Evolutionary conservation across 169 alveolate species (phyloP).

Genomic region (Eimeria tenella): DNA sequence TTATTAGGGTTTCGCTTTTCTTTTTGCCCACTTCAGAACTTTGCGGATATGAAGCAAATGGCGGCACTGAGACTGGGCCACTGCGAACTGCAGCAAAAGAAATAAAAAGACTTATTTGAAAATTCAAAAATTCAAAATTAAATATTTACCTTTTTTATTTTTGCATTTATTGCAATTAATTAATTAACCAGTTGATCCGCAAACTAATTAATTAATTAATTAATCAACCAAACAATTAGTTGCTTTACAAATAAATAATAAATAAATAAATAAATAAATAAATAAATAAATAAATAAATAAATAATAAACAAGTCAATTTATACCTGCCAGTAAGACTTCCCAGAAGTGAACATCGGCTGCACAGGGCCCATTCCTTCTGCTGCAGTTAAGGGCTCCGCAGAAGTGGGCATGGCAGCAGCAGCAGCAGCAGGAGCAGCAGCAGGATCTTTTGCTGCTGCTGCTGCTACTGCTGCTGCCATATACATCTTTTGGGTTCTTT

Average conservation of each 20-base stretch:
- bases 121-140: neutral
- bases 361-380: slow-evolving; percentile 37
- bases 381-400: neutral
- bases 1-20: no score
- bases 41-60: neutral
- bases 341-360: slow-evolving; percentile 73
- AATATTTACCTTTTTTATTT: no score
- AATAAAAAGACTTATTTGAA: neutral
- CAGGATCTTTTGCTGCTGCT: slow-evolving; percentile 35
- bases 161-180: no score
- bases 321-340: slow-evolving; percentile 68
- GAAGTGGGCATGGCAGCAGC: neutral
- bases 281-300: neutral
- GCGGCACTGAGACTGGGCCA: neutral
- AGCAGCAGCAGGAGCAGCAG: slow-evolving; percentile 16
- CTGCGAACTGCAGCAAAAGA: neutral
- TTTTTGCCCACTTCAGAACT: neutral
- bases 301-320: neutral
- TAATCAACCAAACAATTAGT: neutral
- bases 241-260: neutral
- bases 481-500: slow-evolving; percentile 34
- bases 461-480: slow-evolving; percentile 67
- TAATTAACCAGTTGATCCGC: no score
- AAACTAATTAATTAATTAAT: neutral
- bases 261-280: no score